Evolutionary conservation across 768 basidiomycete genomes (phyloP).

Genomic region (Boletus barrowsii): DNA sequence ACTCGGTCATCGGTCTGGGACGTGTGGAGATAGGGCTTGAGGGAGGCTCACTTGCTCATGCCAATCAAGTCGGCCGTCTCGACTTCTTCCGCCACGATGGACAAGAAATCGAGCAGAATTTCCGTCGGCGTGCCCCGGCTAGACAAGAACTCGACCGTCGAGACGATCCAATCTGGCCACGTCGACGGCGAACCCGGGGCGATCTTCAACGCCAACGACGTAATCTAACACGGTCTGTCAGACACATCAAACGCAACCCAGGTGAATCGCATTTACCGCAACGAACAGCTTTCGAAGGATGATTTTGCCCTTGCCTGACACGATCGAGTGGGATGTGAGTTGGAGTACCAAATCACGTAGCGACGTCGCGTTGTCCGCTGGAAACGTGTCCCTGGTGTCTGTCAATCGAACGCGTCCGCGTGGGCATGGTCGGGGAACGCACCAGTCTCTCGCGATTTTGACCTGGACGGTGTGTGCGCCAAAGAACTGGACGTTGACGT

Average conservation of each 20-base stretch:
- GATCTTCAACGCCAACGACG: slow-evolving; percentile 69
- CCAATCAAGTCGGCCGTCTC: slow-evolving; percentile 71
- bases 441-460: slow-evolving; percentile 94
- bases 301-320: slow-evolving; percentile 57
- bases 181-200: slow-evolving; percentile 53
- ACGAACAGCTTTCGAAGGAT: slow-evolving; percentile 87
- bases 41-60: slow-evolving; percentile 59
- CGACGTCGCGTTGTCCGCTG: slow-evolving; percentile 51
- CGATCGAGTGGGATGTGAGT: slow-evolving; percentile 63
- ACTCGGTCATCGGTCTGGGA: slow-evolving; percentile 6
- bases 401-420: slow-evolving; percentile 1
- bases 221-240: slow-evolving; percentile 40
- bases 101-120: slow-evolving; percentile 68
- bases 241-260: too few relatives aligned
- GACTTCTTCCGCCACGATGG: slow-evolving; percentile 84
- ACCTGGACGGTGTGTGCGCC: slow-evolving; percentile 92
- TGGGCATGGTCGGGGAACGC: slow-evolving; percentile 19
- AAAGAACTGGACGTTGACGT: slow-evolving; percentile 89
- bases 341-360: slow-evolving; percentile 69
- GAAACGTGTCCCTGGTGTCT: slow-evolving; percentile 66
- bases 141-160: slow-evolving; percentile 61
- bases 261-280: slow-evolving; percentile 47
- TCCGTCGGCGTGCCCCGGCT: slow-evolving; percentile 56
- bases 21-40: neutral
- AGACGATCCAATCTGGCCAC: slow-evolving; percentile 78